These are phyloP conservation scores for Beauveria bassiana DNA, from an alignment of 2,329 filamentous ascomycete species.

Conservation along the genomic window DNA sequence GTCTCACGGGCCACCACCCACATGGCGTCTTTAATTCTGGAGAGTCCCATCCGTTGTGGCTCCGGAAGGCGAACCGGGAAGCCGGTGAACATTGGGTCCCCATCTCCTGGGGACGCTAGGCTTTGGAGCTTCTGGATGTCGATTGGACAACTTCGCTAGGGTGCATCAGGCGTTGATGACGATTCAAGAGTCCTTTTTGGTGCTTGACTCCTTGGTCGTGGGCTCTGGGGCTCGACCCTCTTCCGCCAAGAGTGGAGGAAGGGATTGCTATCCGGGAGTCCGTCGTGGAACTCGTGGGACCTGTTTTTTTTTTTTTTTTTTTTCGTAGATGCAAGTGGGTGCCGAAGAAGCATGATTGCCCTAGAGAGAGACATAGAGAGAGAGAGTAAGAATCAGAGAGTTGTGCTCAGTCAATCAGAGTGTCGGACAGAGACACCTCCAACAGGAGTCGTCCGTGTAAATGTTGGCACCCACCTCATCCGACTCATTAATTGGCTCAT, in stretches of 20 bases:
- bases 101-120: neutral
- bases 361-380: neutral
- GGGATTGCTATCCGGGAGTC: neutral
- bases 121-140: neutral
- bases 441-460: no score
- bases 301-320: neutral
- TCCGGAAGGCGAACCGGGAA: constrained; percentile 3
- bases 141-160: neutral
- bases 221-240: neutral
- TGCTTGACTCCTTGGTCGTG: neutral
- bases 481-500: neutral
- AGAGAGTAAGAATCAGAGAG: neutral
- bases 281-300: neutral
- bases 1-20: constrained; percentile 1
- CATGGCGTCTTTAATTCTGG: constrained; percentile 3
- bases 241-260: neutral
- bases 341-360: neutral
- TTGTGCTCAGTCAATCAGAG: no score
- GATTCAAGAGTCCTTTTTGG: neutral
- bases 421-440: no score
- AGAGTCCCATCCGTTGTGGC: neutral
- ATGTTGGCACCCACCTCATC: no score
- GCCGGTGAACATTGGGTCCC: neutral
- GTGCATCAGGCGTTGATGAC: neutral
- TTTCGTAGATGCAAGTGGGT: neutral